Conservation (phyloP, 768 basidiomycete genomes). For the Gelatoporia subvermispora region DNA sequence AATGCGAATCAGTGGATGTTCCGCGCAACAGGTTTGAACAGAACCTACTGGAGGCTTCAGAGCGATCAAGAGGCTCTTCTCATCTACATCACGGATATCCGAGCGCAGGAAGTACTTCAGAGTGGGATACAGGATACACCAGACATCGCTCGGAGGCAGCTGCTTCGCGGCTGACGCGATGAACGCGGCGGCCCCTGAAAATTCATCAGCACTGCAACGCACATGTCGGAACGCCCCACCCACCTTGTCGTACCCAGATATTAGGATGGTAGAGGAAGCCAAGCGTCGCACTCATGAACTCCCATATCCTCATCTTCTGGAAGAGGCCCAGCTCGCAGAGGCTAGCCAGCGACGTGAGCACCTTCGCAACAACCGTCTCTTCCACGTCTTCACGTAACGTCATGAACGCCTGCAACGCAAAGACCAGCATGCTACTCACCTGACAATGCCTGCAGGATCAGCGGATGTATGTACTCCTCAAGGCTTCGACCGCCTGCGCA, state of each 20-base stretch:
- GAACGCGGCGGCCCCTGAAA: constrained; percentile 77
- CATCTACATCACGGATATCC: constrained; percentile 73
- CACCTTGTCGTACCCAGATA: constrained; percentile 91
- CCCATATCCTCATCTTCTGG: constrained; percentile 96
- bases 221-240: background rate
- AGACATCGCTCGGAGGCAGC: constrained; percentile 83
- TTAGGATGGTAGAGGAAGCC: constrained; percentile 96
- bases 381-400: constrained; percentile 66
- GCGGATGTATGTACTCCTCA: constrained; percentile 94
- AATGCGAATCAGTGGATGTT: background rate
- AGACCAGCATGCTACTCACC: constrained; percentile 40
- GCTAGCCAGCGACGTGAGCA: constrained; percentile 81
- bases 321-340: constrained; percentile 88
- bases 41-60: constrained; percentile 72
- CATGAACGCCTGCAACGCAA: background rate
- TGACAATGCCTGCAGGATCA: constrained; percentile 93
- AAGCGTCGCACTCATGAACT: constrained; percentile 81
- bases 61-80: constrained; percentile 65
- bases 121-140: constrained; percentile 96
- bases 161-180: constrained; percentile 82
- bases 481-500: constrained; percentile 88
- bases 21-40: background rate
- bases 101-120: constrained; percentile 81
- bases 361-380: constrained; percentile 89
- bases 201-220: background rate